phyloP scores from a whole-genome alignment of 1,139 yeast species.

The Scheffersomyces cryptocercus region DNA sequence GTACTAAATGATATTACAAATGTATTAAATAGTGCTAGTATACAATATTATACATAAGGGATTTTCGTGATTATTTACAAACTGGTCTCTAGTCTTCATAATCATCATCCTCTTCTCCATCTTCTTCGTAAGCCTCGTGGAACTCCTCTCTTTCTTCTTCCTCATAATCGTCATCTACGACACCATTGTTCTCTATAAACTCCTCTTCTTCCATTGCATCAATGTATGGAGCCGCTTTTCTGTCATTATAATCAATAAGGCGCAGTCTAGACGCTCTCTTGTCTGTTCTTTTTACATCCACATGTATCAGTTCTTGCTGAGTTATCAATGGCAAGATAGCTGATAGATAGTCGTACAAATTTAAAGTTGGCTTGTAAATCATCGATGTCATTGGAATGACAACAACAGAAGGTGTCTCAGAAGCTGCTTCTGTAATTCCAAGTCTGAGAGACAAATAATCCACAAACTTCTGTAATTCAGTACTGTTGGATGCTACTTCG shows the following conservation, averaged over 20 bases:
- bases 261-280: conserved; percentile 15
- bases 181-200: conserved; percentile 2
- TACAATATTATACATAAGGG: conserved; percentile 3
- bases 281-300: conserved; percentile 4
- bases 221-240: conserved; percentile 6
- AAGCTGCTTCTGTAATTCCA: conserved; percentile 11
- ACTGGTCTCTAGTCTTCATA: conserved; percentile 9
- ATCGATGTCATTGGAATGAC: conserved; percentile 22
- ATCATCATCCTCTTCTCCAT: conserved; percentile 13
- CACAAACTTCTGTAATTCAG: conserved; percentile 34
- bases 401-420: neutral
- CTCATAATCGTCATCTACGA: conserved; percentile 15
- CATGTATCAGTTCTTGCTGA: conserved; percentile 15
- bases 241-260: conserved; percentile 14
- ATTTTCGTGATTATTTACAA: too few relatives aligned
- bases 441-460: conserved; percentile 25
- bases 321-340: conserved; percentile 23
- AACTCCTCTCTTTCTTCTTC: conserved; percentile 23
- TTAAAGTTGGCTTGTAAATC: conserved; percentile 27
- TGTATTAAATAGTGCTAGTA: conserved; percentile 3
- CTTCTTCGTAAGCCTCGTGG: conserved; percentile 14
- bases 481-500: conserved; percentile 42
- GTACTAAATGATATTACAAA: neutral
- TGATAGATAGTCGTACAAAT: conserved; percentile 27
- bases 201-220: conserved; percentile 12